Percentiles rank a stretch among this genome's conserved stretches.
phyloP scores from a whole-genome alignment of 352 stramenopile genomes.

The Stramenopiles sp. region DNA sequence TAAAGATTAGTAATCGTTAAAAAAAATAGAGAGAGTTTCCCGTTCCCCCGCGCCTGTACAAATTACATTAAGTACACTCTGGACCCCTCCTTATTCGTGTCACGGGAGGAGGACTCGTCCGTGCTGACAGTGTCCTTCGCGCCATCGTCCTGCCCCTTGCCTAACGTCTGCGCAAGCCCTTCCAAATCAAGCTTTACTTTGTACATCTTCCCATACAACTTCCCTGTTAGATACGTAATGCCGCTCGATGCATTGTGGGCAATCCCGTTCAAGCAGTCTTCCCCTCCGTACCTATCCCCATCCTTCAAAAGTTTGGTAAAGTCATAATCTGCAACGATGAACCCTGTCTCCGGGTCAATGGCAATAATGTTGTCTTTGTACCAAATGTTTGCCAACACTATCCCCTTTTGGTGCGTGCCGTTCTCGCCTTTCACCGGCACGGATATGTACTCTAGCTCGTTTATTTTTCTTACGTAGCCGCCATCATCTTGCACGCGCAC shows the following conservation, averaged over 20 bases:
- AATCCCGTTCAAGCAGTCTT: constrained; percentile 1
- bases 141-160: too few species aligned
- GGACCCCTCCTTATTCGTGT: too few species aligned
- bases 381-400: constrained; percentile 81
- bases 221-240: not conserved
- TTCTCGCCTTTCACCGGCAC: constrained; percentile 53
- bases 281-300: not conserved
- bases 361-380: constrained; percentile 69
- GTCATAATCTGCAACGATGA: constrained; percentile 64
- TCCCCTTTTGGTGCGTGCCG: not conserved
- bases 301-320: constrained; percentile 31
- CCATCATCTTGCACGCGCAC: constrained; percentile 35
- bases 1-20: too few species aligned
- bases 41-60: too few species aligned
- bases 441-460: constrained; percentile 69
- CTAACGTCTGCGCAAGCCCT: too few species aligned
- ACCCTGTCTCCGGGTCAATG: constrained; percentile 59
- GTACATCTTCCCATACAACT: not conserved
- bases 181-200: not conserved
- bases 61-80: too few species aligned
- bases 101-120: too few species aligned
- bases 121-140: too few species aligned
- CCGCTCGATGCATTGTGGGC: not conserved
- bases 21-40: too few species aligned
- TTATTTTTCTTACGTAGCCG: constrained; percentile 42